A percentile compares a stretch with the other conserved stretches of the same genome.
Evolutionary conservation across 495 filamentous ascomycete genomes (phyloP).

Genomic region (Penicillium atrosanguineum): DNA sequence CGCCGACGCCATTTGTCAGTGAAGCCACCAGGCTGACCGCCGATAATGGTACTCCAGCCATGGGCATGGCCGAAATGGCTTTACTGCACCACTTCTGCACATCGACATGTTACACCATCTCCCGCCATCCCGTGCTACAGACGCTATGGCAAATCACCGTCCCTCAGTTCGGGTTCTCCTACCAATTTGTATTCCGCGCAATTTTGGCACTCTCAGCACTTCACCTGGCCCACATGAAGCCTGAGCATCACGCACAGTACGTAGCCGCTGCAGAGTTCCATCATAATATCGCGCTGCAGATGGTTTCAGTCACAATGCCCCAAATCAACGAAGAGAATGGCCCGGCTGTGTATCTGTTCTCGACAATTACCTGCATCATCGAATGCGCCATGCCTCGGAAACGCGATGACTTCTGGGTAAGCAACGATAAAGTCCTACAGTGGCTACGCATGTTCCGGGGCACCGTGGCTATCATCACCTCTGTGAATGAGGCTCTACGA

Average conservation of each 20-base stretch:
- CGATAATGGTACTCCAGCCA: background rate
- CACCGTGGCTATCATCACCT: constrained; percentile 4
- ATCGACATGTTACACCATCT: constrained; percentile 14
- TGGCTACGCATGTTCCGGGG: constrained; percentile 11
- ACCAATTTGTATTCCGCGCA: constrained; percentile 43
- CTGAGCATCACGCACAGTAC: constrained; percentile 32
- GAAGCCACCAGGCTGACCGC: background rate
- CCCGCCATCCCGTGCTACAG: constrained; percentile 3
- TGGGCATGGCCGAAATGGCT: constrained; percentile 8
- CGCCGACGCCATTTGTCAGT: background rate
- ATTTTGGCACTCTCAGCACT: constrained; percentile 42
- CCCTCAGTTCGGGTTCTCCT: constrained; percentile 22
- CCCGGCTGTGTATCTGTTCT: constrained; percentile 36
- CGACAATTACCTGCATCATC: constrained; percentile 35
- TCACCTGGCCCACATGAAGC: constrained; percentile 22
- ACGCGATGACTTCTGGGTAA: constrained; percentile 30
- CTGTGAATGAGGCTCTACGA: constrained; percentile 1
- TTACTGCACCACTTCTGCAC: constrained; percentile 18
- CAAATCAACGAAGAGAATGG: constrained; percentile 33
- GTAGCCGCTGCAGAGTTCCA: constrained; percentile 35
- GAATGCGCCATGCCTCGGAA: constrained; percentile 34
- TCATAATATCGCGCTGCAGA: constrained; percentile 38
- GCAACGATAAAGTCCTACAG: constrained; percentile 26
- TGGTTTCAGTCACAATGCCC: constrained; percentile 29
- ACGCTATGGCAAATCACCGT: background rate